Evolutionary conservation across 768 basidiomycete species (phyloP).

Genomic region (Termitomyces sp.): DNA sequence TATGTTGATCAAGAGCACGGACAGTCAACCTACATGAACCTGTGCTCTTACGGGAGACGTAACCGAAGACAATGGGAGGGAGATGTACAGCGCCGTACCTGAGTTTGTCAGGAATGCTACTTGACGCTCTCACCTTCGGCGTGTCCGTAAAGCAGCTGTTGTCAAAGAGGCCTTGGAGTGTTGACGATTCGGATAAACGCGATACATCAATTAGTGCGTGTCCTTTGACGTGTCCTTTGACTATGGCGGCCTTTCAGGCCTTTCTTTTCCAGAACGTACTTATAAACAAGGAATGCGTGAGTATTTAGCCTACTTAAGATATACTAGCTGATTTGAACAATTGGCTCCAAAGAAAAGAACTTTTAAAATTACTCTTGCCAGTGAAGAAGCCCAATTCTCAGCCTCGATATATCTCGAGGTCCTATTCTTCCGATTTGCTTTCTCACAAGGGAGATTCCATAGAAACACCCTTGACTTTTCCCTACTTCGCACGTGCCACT

Average conservation of each 20-base stretch:
- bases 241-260: constrained; percentile 1
- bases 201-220: constrained; percentile 5
- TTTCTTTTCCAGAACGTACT: constrained; percentile 5
- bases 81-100: constrained; percentile 8
- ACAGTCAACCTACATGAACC: no score
- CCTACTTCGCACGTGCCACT: constrained; percentile 4
- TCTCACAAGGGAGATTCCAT: constrained; percentile 3
- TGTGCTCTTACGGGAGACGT: background rate
- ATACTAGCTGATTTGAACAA: no score
- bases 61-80: no score
- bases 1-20: background rate
- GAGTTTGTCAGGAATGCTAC: constrained; percentile 7
- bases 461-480: constrained; percentile 3
- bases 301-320: no score
- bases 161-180: constrained; percentile 3
- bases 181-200: constrained; percentile 6
- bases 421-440: constrained; percentile 6
- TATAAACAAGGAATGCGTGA: constrained; percentile 2
- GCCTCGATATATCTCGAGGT: constrained; percentile 5
- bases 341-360: no score
- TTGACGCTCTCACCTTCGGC: background rate
- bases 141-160: background rate
- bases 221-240: constrained; percentile 4
- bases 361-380: no score
- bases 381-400: no score